Base-by-base conservation (phyloP, 768 basidiomycete genomes). In the Boletellus emodensis region DNA sequence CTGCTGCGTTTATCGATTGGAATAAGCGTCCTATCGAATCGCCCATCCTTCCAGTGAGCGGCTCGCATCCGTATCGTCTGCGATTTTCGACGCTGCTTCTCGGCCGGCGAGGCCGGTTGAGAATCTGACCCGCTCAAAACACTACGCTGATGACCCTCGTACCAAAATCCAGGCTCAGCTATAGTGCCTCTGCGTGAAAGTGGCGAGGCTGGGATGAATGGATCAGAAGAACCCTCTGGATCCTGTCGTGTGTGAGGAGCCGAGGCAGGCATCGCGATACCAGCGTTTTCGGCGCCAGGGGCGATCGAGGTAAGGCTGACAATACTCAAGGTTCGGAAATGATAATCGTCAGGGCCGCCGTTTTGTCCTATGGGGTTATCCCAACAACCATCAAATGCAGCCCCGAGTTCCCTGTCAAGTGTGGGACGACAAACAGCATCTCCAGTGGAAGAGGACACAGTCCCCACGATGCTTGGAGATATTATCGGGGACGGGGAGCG, bases 21-120 rank as follows among this genome's bases (percentile, higher is more conserved):
- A 18, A 70, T 55, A 7, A 71, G 61, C 1, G 67, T 68, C 49
- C 71, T 70, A 34, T 66, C 65, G 50, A 83, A 80, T 41, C 83
- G 74, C 20, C 78, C 77, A 57, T 81, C 78, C 34, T 74, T 75
- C 83, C 81, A 85, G 24, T 75, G 77, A 42, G 68, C 68, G 38
- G 84, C 85, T 35, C 84, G 77, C 60, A 77, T 73, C 18, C 78
- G 78, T 20, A 85, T 68, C 14, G 81, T 84, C 51, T 75, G 68
- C 6, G 76, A 74, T 40, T 78, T 68, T 44, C 73, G 68, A 5
- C 57, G 62, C 39, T 63, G 63, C 47, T 54, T 68, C 39, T 68
- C 67, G 9, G 55, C 50, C 11, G 57, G 58, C 7, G 57, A 55
- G 13, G 42, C 37, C 17, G 46, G 48, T 12, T 57, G 56, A n/a